Conservation (phyloP, 495 filamentous ascomycete species). For the Sordaria brevicollis region DNA sequence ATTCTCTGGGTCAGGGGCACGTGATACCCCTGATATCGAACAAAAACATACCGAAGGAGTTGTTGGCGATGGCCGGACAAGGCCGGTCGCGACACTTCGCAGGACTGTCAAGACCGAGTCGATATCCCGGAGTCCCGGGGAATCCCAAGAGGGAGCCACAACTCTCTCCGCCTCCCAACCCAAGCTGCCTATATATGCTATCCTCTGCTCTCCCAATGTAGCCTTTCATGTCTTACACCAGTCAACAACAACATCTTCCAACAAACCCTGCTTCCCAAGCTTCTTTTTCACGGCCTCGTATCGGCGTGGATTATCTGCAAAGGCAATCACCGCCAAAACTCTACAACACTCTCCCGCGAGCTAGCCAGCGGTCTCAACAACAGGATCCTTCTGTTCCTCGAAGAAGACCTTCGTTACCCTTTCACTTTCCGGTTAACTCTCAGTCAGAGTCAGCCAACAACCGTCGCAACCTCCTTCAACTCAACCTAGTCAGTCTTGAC, state of each 20-base stretch:
- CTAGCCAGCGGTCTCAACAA: not conserved
- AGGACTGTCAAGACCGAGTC: not conserved
- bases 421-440: not conserved
- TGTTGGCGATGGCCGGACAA: not conserved
- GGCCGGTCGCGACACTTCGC: not conserved
- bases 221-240: not conserved
- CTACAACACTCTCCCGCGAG: not conserved
- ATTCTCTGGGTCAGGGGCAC: constrained; percentile 2
- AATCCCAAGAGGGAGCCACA: not conserved
- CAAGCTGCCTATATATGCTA: not conserved
- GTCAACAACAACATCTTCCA: not conserved
- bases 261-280: not conserved
- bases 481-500: not conserved
- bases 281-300: too few relatives aligned
- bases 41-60: not conserved
- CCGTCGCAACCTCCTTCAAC: not conserved
- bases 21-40: constrained; percentile 19
- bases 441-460: not conserved
- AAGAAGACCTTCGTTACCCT: not conserved
- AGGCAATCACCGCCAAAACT: not conserved
- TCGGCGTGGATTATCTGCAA: not conserved
- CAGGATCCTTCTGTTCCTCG: not conserved
- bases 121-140: not conserved
- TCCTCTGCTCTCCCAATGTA: not conserved
- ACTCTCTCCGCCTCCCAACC: not conserved